Base-by-base conservation (phyloP, 306 rosid genomes). In the Corylus heterophylla region DNA sequence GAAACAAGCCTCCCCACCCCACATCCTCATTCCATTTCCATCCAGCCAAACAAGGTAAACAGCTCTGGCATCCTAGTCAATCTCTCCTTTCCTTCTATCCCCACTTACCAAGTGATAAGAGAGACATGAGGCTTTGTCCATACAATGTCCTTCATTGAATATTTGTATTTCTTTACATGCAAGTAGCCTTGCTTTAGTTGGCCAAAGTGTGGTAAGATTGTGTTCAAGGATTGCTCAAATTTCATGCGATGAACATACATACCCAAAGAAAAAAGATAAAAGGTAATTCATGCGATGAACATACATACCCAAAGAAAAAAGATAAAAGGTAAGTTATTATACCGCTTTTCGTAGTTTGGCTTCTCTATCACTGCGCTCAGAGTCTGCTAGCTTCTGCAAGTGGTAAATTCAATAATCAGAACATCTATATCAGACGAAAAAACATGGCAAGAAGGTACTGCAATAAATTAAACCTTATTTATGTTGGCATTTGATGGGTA, bases 271-370 rank as follows among this genome's bases (percentile, higher is more conserved):
- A 25, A 20, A 7, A n/a, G n/a, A 12, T 4, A 42, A 71, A 47
- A 63, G 8, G 39, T 11, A 37, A 63, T 39, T 63, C 51, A 51
- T 25, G 17, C 44, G 52, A 68, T 18, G 44, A 48, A 31, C 25
- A 63, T 39, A 27, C 4, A 11, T 8, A 37, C 20, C 3, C 20
- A 20, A 2, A 29, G 16, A 62, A 6, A 25, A 20, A 7, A n/a
- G n/a, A 31, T 4, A 42, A 71, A 47, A 64, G 8, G 42, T 11
- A 37, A 64, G 59, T 37, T 20, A 44, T 54, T 44, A 56, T 86
- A 93, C 98, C 93, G 87, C 91, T 82, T 68, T 88, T 54, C 87
- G 87, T 70, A 85, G 62, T 70, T 59, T 16, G 78, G 90, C 88
- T 80, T 86, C 94, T 81, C 83, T 84, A 80, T 87, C 88, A 44